These are phyloP conservation scores for Taphrina pruni DNA, from an alignment of 1,139 yeast genomes.

Conservation along the genomic window DNA sequence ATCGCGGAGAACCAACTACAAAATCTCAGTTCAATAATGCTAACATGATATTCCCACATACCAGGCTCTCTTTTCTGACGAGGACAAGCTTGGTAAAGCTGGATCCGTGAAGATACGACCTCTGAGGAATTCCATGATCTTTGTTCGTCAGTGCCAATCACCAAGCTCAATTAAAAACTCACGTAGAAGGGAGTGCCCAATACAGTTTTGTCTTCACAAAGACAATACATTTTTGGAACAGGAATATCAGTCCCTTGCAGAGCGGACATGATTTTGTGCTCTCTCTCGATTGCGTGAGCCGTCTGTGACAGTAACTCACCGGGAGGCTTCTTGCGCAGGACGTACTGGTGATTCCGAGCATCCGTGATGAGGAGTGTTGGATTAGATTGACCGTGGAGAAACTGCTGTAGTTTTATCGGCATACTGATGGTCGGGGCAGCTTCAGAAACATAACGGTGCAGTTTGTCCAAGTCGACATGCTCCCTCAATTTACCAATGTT, in stretches of 20 bases:
- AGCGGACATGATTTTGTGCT: conserved; percentile 62
- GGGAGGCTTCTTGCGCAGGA: conserved; percentile 67
- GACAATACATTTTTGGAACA: conserved; percentile 69
- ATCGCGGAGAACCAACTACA: conserved; percentile 62
- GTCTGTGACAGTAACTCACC: conserved; percentile 63
- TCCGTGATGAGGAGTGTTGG: conserved; percentile 66
- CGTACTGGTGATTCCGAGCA: conserved; percentile 56
- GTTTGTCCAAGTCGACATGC: conserved; percentile 14
- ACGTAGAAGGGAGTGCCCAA: conserved; percentile 57
- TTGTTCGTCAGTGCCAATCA: conserved; percentile 61
- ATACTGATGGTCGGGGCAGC: conserved; percentile 26
- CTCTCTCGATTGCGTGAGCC: conserved; percentile 72
- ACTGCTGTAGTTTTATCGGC: conserved; percentile 54
- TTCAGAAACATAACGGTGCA: conserved; percentile 18
- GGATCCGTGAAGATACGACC: conserved; percentile 69
- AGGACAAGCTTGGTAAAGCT: conserved; percentile 55
- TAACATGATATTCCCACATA: conserved; percentile 31
- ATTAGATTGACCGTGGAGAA: conserved; percentile 70
- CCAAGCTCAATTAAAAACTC: not conserved
- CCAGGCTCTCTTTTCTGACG: conserved; percentile 48
- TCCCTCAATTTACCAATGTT: conserved; percentile 33
- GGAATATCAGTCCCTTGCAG: conserved; percentile 56
- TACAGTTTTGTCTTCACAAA: conserved; percentile 66
- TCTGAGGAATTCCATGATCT: conserved; percentile 64
- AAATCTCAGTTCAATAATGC: not conserved